A percentile compares a stretch with the other conserved stretches of the same genome.
Evolutionary conservation across 768 basidiomycete genomes (phyloP).

Genomic region (Hysterangium stoloniferum): DNA sequence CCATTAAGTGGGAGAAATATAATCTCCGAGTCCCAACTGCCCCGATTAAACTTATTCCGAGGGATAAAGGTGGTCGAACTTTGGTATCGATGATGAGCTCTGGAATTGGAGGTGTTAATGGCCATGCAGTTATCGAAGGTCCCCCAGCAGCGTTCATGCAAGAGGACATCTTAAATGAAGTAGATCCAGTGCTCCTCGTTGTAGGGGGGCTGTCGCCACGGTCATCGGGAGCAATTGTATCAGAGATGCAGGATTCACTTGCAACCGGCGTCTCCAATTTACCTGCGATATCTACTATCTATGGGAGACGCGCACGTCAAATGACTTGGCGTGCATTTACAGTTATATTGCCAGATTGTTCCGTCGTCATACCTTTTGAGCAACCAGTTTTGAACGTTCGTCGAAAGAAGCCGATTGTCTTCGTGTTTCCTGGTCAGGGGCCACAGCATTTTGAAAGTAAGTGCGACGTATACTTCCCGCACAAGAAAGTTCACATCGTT

Average conservation of each 20-base stretch:
- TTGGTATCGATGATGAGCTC: constrained; percentile 35
- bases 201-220: constrained; percentile 32
- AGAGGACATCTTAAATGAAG: neutral
- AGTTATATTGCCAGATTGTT: constrained; percentile 11
- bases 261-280: too few relatives aligned
- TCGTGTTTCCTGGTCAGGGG: constrained; percentile 33
- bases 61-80: constrained; percentile 19
- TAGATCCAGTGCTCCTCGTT: constrained; percentile 24
- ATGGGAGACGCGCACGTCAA: constrained; percentile 27
- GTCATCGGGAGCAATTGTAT: constrained; percentile 15
- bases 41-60: constrained; percentile 20
- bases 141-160: constrained; percentile 17
- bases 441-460: constrained; percentile 34
- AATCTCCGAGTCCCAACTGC: constrained; percentile 28
- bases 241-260: too few relatives aligned
- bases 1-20: constrained; percentile 33
- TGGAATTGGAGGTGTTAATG: constrained; percentile 40
- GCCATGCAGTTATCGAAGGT: constrained; percentile 33
- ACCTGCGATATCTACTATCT: too few relatives aligned
- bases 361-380: constrained; percentile 20
- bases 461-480: constrained; percentile 12
- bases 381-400: constrained; percentile 22
- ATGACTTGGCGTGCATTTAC: constrained; percentile 28
- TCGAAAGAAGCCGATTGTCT: constrained; percentile 24
- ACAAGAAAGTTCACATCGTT: neutral